These are phyloP conservation scores for Rhodotorula sp. DNA, from an alignment of 1,284 basidiomycete species.

Conservation along the genomic window DNA sequence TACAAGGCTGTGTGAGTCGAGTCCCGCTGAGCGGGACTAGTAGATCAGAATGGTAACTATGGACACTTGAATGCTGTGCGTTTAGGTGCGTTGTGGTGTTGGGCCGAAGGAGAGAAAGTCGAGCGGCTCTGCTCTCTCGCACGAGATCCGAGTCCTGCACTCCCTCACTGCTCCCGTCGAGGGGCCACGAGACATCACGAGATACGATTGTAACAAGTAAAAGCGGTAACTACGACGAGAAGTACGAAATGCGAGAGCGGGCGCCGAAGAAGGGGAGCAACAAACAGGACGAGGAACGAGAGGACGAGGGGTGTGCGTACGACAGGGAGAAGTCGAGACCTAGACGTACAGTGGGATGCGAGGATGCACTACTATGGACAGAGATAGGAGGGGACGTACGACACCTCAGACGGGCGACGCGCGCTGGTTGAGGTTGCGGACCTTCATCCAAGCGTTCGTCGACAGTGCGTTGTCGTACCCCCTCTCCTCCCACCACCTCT, in stretches of 20 bases:
- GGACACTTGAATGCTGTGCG: too few species aligned
- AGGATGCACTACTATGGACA: too few species aligned
- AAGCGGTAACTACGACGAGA: too few species aligned
- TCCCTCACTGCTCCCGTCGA: too few species aligned
- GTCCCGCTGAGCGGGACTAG: too few species aligned
- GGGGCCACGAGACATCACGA: too few species aligned
- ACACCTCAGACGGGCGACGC: neutral
- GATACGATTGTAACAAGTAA: too few species aligned
- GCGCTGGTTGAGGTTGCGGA: conserved; percentile 25
- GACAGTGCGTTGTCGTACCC: conserved; percentile 34
- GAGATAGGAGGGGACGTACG: neutral
- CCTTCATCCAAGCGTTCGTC: conserved; percentile 35
- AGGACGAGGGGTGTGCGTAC: neutral
- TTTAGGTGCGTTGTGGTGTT: too few species aligned
- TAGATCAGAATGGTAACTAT: too few species aligned
- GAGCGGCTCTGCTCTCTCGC: too few species aligned
- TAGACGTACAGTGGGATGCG: neutral
- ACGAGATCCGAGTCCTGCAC: too few species aligned
- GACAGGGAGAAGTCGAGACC: neutral
- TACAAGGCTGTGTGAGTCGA: neutral
- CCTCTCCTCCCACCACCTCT: conserved; percentile 66
- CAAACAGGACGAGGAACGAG: neutral
- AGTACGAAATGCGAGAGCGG: neutral
- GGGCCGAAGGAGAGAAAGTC: too few species aligned
- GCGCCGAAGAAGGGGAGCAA: neutral